phyloP scores from a whole-genome alignment of 164 flowering plant genomes.

The Stephania yunnanensis region DNA sequence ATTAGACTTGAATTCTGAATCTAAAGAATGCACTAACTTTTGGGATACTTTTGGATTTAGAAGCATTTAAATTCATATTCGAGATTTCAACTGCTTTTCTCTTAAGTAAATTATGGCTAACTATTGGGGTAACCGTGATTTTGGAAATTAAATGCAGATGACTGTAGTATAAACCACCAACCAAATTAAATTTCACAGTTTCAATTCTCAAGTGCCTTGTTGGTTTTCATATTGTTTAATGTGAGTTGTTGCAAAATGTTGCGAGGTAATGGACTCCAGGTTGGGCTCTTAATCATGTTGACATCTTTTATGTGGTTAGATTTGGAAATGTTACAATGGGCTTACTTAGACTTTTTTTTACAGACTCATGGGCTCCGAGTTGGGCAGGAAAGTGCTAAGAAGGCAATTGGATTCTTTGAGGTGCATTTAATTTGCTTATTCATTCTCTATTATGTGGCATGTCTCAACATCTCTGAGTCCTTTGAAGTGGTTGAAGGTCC shows the following conservation, averaged over 20 bases:
- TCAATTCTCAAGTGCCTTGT: background rate
- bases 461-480: background rate
- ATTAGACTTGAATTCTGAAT: background rate
- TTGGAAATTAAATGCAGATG: background rate
- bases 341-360: conserved; percentile 16
- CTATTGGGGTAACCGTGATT: background rate
- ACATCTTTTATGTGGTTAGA: background rate
- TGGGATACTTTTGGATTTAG: background rate
- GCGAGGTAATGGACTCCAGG: background rate
- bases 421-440: conserved; percentile 28
- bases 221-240: background rate
- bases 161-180: background rate
- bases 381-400: conserved; percentile 72
- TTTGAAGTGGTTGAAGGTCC: background rate
- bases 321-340: background rate
- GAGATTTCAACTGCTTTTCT: background rate
- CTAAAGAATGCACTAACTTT: background rate
- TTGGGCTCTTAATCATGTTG: background rate
- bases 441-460: background rate
- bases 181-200: background rate
- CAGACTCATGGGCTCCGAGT: conserved; percentile 87
- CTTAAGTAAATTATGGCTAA: background rate
- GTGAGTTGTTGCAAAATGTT: too few species aligned
- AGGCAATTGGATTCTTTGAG: conserved; percentile 84
- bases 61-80: too few species aligned